Evolutionary conservation across 305 asterid genomes (phyloP), one percentile per base, ranked within the genome.

Genomic region (Solanum hybrid): DNA sequence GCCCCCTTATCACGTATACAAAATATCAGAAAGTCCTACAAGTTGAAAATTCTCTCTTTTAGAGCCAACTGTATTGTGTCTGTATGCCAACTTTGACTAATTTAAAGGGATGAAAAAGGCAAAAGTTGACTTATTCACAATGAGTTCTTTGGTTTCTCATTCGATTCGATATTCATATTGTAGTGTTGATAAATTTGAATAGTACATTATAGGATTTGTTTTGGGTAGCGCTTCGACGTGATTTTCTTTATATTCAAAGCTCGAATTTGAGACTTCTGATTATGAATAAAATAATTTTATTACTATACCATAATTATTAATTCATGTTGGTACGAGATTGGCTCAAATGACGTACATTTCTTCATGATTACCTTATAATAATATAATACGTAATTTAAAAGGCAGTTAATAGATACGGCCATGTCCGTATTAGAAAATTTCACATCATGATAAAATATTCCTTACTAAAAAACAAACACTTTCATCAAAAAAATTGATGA

Each of bases 181-280:
- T 6, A 57, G 2, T 57, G 6, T 14, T 16, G 0, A 57, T 6
- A 57, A 18, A 57, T 57, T 57, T 18, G 9, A 57, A 57, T 57
- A 3, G 0, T 3, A 0, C 0, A 18, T 0, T 0, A 7, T 0
- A 3, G 2, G 2, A 18, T 3, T 1, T 7, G 4, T 57, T 18
- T 18, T 18, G 1, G 22, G 4, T 7, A 57, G 5, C 4, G 1
- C n/a, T 18, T 14, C 0, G 3, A 57, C n/a, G 7, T 57, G 0
- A 18, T 6, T 57, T 57, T 51, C 0, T 18, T 2, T 18, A 57
- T 18, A 18, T 18, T 18, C 0, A 18, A 0, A 3, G 2, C 1
- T 18, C 0, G 0, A 57, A 57, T 57, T 3, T 6, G 10, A 18
- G 11, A 18, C 0, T 0, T 57, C 2, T 57, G 0, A 57, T 57